Percentiles rank a stretch among this genome's conserved stretches.
Conservation (phyloP, 2,329 filamentous ascomycete genomes). For the Penicillium sumatraense region DNA sequence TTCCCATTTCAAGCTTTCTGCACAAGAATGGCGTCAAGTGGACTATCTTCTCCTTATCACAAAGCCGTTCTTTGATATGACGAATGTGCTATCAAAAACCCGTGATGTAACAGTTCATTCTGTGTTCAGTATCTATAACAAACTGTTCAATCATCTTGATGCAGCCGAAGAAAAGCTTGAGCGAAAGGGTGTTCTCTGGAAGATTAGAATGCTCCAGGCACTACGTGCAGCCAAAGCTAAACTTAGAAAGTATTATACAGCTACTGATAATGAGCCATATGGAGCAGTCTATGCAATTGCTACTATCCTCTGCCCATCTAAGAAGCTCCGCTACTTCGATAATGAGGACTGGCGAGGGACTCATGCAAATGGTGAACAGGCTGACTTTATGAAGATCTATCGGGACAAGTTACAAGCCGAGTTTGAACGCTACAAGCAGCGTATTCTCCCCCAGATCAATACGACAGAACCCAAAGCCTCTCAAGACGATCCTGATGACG, state of each 20-base stretch:
- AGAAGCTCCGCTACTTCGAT: conserved; percentile 22
- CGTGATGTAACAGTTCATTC: conserved; percentile 17
- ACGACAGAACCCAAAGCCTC: not conserved
- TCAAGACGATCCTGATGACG: not conserved
- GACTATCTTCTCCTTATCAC: conserved; percentile 23
- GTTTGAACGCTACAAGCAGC: not conserved
- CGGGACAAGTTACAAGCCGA: not conserved
- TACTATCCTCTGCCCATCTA: conserved; percentile 16
- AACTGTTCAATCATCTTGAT: conserved; percentile 21
- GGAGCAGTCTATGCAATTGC: conserved; percentile 19
- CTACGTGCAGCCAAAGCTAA: conserved; percentile 11
- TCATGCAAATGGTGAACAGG: not conserved
- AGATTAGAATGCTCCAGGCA: conserved; percentile 14
- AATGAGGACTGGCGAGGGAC: conserved; percentile 14
- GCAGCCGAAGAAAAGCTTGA: conserved; percentile 6
- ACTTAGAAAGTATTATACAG: conserved; percentile 17
- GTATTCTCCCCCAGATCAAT: not conserved
- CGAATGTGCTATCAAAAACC: conserved; percentile 14
- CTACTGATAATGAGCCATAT: conserved; percentile 10
- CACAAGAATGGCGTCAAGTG: conserved; percentile 10
- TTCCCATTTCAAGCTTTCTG: not conserved
- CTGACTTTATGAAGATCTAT: not conserved
- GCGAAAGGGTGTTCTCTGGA: conserved; percentile 17
- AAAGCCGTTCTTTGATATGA: conserved; percentile 20
- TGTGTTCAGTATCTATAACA: conserved; percentile 26